These are phyloP conservation scores for Gentiana dahurica DNA, from an alignment of 257 asterid species.

Conservation along the genomic window DNA sequence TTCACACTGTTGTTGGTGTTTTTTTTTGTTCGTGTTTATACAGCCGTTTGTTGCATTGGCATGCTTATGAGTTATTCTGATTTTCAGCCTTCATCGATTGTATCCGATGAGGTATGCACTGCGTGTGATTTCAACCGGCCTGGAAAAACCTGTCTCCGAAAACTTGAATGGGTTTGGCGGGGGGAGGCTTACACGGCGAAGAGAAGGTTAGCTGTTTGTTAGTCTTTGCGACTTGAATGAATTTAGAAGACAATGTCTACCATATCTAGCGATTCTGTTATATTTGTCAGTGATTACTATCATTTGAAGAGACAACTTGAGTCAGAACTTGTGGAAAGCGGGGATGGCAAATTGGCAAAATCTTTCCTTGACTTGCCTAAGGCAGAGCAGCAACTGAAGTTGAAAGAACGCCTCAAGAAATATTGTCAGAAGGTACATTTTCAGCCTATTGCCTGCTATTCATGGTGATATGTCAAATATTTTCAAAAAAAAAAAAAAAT, in stretches of 20 bases:
- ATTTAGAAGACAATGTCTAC: conserved; percentile 12
- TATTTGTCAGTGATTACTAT: conserved; percentile 64
- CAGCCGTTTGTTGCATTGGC: background rate
- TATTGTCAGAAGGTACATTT: conserved; percentile 85
- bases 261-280: conserved; percentile 10
- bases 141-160: conserved; percentile 91
- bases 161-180: conserved; percentile 99
- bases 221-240: conserved; percentile 3
- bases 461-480: conserved; percentile 1
- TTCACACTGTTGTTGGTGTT: background rate
- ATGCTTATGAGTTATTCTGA: conserved; percentile 21
- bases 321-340: conserved; percentile 68
- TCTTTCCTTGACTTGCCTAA: conserved; percentile 87
- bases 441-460: conserved; percentile 11
- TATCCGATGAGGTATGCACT: conserved; percentile 93
- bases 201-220: conserved; percentile 57
- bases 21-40: too few species aligned
- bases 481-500: too few species aligned
- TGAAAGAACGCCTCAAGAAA: conserved; percentile 88
- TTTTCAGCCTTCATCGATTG: conserved; percentile 90
- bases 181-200: conserved; percentile 95
- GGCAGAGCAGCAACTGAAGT: conserved; percentile 81
- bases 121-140: conserved; percentile 99
- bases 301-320: conserved; percentile 96
- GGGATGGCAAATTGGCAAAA: conserved; percentile 45